These are phyloP conservation scores for Metschnikowia baotianmanensis DNA, from an alignment of 805 yeast species.

Conservation along the genomic window DNA sequence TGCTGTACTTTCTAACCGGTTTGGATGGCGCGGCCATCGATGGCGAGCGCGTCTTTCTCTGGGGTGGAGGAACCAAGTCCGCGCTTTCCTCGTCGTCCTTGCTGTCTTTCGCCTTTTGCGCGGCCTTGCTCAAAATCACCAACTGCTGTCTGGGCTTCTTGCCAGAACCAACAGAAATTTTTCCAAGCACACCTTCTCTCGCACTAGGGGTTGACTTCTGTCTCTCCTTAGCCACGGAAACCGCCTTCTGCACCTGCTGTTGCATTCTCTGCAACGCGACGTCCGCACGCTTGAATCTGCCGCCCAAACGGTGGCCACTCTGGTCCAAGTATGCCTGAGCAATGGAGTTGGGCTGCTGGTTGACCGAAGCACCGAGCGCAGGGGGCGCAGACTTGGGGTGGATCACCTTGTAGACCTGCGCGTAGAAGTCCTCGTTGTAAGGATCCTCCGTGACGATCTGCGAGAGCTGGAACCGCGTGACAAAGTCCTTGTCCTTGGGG, in stretches of 20 bases:
- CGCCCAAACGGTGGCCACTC: slow-evolving; percentile 88
- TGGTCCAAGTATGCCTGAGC: slow-evolving; percentile 91
- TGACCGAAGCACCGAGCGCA: slow-evolving; percentile 17
- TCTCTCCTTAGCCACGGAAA: slow-evolving; percentile 88
- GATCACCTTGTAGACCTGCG: slow-evolving; percentile 77
- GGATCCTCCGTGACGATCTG: slow-evolving; percentile 98
- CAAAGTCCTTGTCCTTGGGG: slow-evolving; percentile 94
- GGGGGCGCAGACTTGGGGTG: slow-evolving; percentile 34
- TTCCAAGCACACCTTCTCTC: slow-evolving; percentile 87
- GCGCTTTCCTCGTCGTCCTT: slow-evolving; percentile 20
- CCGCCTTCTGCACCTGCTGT: slow-evolving; percentile 95
- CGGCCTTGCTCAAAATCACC: slow-evolving; percentile 55
- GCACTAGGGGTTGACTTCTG: slow-evolving; percentile 64
- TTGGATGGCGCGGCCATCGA: slow-evolving; percentile 34
- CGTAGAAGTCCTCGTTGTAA: slow-evolving; percentile 93
- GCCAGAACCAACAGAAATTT: slow-evolving; percentile 72
- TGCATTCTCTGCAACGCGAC: slow-evolving; percentile 96
- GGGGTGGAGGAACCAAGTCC: slow-evolving; percentile 8
- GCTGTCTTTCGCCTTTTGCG: slow-evolving; percentile 36
- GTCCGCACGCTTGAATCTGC: slow-evolving; percentile 79
- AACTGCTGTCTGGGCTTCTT: slow-evolving; percentile 87
- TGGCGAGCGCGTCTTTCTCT: slow-evolving; percentile 28
- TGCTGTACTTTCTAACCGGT: slow-evolving; percentile 33
- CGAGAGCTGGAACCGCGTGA: slow-evolving; percentile 89
- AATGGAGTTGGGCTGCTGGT: slow-evolving; percentile 71